Conservation (phyloP, 169 alveolate genomes). For the Plasmodium inui region DNA sequence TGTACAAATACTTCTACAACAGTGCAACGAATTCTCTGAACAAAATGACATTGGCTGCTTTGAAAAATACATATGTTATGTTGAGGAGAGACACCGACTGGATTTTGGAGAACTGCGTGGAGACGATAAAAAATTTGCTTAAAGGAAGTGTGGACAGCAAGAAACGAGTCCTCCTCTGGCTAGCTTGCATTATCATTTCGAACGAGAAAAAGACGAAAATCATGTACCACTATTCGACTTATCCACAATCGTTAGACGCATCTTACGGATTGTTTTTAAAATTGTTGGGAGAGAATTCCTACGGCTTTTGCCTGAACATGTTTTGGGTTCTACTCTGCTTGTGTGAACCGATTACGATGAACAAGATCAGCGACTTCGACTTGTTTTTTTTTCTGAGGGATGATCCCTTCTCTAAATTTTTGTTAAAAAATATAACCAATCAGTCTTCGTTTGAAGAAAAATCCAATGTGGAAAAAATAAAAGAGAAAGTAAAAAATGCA, state of each 20-base stretch:
- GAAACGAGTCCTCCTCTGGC: constrained; percentile 77
- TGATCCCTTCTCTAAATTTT: constrained; percentile 49
- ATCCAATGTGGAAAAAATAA: constrained; percentile 69
- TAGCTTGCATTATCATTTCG: constrained; percentile 75
- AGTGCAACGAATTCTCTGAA: constrained; percentile 46
- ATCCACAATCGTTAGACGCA: constrained; percentile 71
- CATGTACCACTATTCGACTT: constrained; percentile 60
- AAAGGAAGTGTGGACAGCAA: constrained; percentile 76
- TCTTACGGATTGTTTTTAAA: constrained; percentile 61
- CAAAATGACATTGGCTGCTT: constrained; percentile 55
- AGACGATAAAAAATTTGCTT: constrained; percentile 73
- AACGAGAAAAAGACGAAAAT: constrained; percentile 79
- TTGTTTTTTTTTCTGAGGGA: constrained; percentile 71
- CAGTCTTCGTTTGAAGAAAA: constrained; percentile 43
- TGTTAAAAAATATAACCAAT: constrained; percentile 25
- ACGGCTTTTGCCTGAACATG: constrained; percentile 80
- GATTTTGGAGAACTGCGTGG: constrained; percentile 78
- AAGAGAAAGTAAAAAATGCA: constrained; percentile 38
- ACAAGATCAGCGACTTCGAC: constrained; percentile 76
- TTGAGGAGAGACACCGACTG: constrained; percentile 77
- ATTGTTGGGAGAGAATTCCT: constrained; percentile 80
- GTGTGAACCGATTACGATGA: constrained; percentile 79
- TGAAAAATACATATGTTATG: constrained; percentile 36
- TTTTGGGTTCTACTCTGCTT: constrained; percentile 81
- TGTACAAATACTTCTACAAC: constrained; percentile 71